These are phyloP conservation scores for Colletotrichum siamense DNA, from an alignment of 2,329 filamentous ascomycete genomes.

Conservation along the genomic window DNA sequence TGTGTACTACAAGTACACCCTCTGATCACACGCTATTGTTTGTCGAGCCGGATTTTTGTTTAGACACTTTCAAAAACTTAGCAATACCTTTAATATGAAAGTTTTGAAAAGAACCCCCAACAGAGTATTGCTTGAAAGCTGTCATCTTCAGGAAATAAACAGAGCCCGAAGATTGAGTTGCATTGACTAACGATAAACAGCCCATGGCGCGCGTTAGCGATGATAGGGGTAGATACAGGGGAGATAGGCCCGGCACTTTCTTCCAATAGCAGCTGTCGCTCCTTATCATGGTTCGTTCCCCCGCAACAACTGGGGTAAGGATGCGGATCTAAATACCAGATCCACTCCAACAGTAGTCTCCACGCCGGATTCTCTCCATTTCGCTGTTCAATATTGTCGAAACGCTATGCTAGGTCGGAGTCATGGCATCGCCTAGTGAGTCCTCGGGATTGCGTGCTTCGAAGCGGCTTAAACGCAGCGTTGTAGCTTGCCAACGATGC, in stretches of 20 bases:
- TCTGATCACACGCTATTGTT: constrained; percentile 12
- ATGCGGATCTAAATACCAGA: not conserved
- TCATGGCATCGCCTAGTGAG: not conserved
- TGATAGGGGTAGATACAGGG: not conserved
- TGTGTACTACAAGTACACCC: not conserved
- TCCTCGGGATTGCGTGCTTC: not conserved
- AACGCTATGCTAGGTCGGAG: not conserved
- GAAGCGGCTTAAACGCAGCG: not conserved
- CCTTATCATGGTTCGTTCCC: not conserved
- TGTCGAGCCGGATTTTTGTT: not conserved
- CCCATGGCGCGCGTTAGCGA: not conserved
- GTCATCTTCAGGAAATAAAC: not conserved
- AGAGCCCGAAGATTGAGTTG: not conserved
- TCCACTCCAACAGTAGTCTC: not conserved
- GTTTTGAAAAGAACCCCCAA: not conserved
- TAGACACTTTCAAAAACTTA: not conserved
- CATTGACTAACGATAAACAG: not conserved
- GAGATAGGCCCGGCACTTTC: not conserved
- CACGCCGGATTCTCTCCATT: not conserved
- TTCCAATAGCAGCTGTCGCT: not conserved
- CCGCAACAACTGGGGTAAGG: not conserved
- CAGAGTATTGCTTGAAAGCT: not conserved
- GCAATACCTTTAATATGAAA: rapidly evolving
- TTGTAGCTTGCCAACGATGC: constrained; percentile 40
- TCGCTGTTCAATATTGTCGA: not conserved